Percentiles rank a stretch among this genome's conserved stretches.
Evolutionary conservation across 2,329 filamentous ascomycete species (phyloP).

Genomic region (Lomentospora prolificans): DNA sequence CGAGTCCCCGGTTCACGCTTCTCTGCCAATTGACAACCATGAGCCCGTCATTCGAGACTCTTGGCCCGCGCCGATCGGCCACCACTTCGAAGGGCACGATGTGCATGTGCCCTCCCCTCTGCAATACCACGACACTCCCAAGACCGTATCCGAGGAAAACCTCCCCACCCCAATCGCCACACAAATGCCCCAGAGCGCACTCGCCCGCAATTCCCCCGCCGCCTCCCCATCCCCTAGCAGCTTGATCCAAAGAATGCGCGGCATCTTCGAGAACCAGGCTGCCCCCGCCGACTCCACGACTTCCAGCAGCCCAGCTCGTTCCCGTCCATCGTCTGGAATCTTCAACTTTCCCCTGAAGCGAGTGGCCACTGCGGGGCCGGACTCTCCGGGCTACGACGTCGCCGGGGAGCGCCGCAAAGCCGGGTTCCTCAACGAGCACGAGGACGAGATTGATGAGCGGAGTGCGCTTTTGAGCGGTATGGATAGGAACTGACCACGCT

Average conservation of each 20-base stretch:
- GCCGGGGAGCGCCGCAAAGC: conserved; percentile 5
- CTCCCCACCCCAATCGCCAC: conserved; percentile 11
- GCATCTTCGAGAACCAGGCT: conserved; percentile 25
- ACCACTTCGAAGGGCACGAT: background rate
- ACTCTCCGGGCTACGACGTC: background rate
- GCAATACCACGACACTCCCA: background rate
- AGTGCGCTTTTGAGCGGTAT: conserved; percentile 20
- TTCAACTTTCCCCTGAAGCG: conserved; percentile 10
- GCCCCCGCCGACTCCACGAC: background rate
- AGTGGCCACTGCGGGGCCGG: background rate
- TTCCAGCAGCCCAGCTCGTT: conserved; percentile 15
- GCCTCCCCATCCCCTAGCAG: conserved; percentile 15
- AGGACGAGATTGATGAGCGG: conserved; percentile 17
- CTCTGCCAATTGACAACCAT: conserved; percentile 17
- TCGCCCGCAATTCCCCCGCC: conserved; percentile 7
- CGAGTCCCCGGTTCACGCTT: conserved; percentile 20
- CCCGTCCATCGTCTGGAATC: conserved; percentile 16
- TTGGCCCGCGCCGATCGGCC: conserved; percentile 15
- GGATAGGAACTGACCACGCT: conserved; percentile 27
- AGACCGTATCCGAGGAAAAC: conserved; percentile 5
- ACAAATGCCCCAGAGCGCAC: conserved; percentile 6
- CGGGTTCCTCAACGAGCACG: conserved; percentile 13
- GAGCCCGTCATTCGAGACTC: conserved; percentile 24
- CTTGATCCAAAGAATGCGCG: conserved; percentile 30
- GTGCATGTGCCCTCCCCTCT: background rate